A percentile compares a stretch with the other conserved stretches of the same genome.
Evolutionary conservation across 306 rosid species (phyloP).

Genomic region (Cyamopsis tetragonoloba): DNA sequence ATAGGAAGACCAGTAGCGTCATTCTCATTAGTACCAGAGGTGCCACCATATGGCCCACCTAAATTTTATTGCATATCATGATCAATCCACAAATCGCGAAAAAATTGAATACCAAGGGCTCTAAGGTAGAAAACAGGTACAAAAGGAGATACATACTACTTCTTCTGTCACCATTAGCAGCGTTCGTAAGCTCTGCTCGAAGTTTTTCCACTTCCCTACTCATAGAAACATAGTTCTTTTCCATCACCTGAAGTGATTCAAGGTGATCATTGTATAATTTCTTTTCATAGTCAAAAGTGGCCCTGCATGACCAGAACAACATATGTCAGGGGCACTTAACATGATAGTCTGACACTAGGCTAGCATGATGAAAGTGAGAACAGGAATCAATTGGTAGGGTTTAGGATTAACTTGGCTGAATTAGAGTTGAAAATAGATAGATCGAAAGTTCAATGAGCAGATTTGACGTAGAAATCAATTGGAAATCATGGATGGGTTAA

Average conservation of each 20-base stretch:
- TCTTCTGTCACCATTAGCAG: conserved; percentile 58
- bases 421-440: neutral
- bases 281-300: conserved; percentile 82
- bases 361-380: conserved; percentile 2
- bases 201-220: conserved; percentile 94
- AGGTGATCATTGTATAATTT: conserved; percentile 89
- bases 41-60: conserved; percentile 76
- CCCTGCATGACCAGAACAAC: conserved; percentile 58
- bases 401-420: neutral
- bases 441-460: neutral
- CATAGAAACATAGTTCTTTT: conserved; percentile 86
- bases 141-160: conserved; percentile 45
- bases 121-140: conserved; percentile 21
- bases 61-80: conserved; percentile 31
- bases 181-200: conserved; percentile 76
- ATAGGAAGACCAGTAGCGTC: conserved; percentile 61
- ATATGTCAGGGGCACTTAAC: conserved; percentile 23
- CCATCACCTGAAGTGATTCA: conserved; percentile 95
- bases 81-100: conserved; percentile 24
- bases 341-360: conserved; percentile 3
- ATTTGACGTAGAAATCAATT: neutral
- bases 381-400: neutral
- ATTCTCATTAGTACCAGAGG: conserved; percentile 63
- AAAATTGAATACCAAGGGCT: conserved; percentile 28
- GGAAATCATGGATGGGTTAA: neutral